A percentile compares a stretch with the other conserved stretches of the same genome.
These are phyloP conservation scores for Phialophora verrucosa DNA, from an alignment of 2,329 filamentous ascomycete species.

Conservation along the genomic window DNA sequence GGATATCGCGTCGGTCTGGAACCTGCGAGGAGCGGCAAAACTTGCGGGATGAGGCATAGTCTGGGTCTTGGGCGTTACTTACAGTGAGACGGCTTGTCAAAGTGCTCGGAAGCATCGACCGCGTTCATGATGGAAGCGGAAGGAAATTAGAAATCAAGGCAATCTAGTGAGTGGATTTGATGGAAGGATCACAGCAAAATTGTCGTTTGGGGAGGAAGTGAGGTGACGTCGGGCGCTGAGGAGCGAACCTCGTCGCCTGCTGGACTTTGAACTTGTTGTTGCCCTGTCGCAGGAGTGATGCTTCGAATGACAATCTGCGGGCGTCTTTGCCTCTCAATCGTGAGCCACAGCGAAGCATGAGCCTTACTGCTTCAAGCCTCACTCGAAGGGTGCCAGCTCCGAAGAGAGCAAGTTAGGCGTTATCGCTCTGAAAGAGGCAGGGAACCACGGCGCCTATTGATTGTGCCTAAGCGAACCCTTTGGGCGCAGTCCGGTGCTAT, in stretches of 20 bases:
- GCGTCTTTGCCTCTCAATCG: not conserved
- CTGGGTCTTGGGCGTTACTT: constrained; percentile 24
- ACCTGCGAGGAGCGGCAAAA: constrained; percentile 6
- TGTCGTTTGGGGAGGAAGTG: not conserved
- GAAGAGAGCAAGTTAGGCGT: constrained; percentile 2
- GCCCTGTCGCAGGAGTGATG: not conserved
- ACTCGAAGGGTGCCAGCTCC: not conserved
- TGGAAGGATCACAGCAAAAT: not conserved
- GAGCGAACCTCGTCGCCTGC: not conserved
- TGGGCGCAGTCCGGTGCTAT: constrained; percentile 3
- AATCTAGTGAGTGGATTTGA: not conserved
- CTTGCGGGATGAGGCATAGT: constrained; percentile 17
- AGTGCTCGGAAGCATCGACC: constrained; percentile 66
- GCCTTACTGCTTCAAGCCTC: not conserved
- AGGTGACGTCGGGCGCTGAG: not conserved
- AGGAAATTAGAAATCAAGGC: constrained; percentile 8
- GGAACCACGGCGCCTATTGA: not conserved
- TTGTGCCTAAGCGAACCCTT: constrained; percentile 1
- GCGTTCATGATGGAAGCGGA: constrained; percentile 62
- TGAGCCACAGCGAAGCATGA: not conserved
- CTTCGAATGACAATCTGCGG: constrained; percentile 1
- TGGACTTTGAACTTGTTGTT: not conserved
- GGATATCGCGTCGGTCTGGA: not conserved
- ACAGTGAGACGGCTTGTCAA: constrained; percentile 56
- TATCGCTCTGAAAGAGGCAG: not conserved